phyloP scores from a whole-genome alignment of 148 eudicot species.

The Talinum fruticosum region DNA sequence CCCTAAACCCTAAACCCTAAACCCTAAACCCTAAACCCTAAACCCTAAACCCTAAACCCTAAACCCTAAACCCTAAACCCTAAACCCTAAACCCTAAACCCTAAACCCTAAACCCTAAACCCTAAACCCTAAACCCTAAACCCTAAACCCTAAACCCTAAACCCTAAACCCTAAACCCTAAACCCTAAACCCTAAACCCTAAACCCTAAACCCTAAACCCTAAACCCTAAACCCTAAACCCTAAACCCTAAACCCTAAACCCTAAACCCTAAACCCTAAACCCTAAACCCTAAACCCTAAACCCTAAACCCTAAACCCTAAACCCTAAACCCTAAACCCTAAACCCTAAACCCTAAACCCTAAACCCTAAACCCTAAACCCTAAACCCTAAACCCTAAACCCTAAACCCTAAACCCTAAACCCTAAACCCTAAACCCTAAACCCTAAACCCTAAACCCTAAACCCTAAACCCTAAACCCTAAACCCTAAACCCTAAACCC shows the following conservation, averaged over 20 bases:
- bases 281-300: conserved; percentile 23
- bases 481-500: no score
- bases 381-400: no score
- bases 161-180: no score
- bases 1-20: conserved; percentile 16
- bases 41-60: conserved; percentile 16
- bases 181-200: conserved; percentile 4
- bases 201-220: conserved; percentile 16
- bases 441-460: no score
- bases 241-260: conserved; percentile 22
- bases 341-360: no score
- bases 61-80: conserved; percentile 16
- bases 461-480: no score
- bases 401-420: no score
- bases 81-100: conserved; percentile 13
- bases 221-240: conserved; percentile 17
- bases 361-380: no score
- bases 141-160: conserved; percentile 18
- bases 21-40: conserved; percentile 20
- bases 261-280: conserved; percentile 28
- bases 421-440: no score
- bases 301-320: conserved; percentile 28
- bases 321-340: no score
- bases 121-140: conserved; percentile 19
- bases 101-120: conserved; percentile 18